A percentile compares a stretch with the other conserved stretches of the same genome.
Conservation (phyloP, 306 rosid genomes). For the Medicago truncatula region MtrunA17r5.0-ANR NC_053043.1:45753001-45753500, state of each 20-base stretch:
- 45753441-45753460: too few species aligned
- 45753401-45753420: too few species aligned
- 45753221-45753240: slow-evolving; percentile 64
- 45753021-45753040: too few species aligned
- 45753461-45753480: too few species aligned
- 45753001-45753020: too few species aligned
- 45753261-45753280: slow-evolving; percentile 72
- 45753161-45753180: slow-evolving; percentile 70
- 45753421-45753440: too few species aligned
- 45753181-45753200: slow-evolving; percentile 55
- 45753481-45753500: too few species aligned
- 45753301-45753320: neutral
- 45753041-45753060: too few species aligned
- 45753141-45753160: slow-evolving; percentile 35
- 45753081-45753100: slow-evolving; percentile 8
- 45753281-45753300: slow-evolving; percentile 51
- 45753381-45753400: neutral
- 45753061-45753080: too few species aligned
- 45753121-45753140: neutral
- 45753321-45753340: slow-evolving; percentile 42
- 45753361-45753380: slow-evolving; percentile 12
- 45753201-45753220: slow-evolving; percentile 64
- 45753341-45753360: slow-evolving; percentile 10
- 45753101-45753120: neutral
- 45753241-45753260: slow-evolving; percentile 63